These are phyloP conservation scores for Magnusiomyces tetraspermus DNA, from an alignment of 1,139 yeast species.

Conservation along the genomic window DNA sequence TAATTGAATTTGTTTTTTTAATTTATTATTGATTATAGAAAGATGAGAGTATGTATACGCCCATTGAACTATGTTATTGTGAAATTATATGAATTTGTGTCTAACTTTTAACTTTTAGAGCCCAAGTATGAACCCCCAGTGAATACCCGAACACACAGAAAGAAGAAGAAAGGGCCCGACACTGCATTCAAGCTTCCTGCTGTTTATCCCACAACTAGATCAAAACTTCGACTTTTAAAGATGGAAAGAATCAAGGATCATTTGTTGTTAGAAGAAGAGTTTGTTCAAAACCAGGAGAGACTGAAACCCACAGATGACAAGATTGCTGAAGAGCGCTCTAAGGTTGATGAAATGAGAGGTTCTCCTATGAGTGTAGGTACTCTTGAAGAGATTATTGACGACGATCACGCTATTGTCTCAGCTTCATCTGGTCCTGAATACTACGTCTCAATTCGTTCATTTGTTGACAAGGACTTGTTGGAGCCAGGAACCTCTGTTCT, in stretches of 20 bases:
- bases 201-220: conserved; percentile 87
- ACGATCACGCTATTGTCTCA: conserved; percentile 97
- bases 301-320: conserved; percentile 94
- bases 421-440: conserved; percentile 95
- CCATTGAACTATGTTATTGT: neutral
- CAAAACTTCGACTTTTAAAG: conserved; percentile 79
- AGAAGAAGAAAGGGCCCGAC: conserved; percentile 81
- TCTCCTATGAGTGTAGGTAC: conserved; percentile 96
- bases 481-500: conserved; percentile 99
- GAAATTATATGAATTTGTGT: neutral
- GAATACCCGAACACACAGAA: conserved; percentile 84
- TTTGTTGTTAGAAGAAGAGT: conserved; percentile 87
- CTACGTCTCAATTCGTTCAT: conserved; percentile 91
- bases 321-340: conserved; percentile 91
- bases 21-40: conserved; percentile 20
- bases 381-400: conserved; percentile 92
- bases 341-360: conserved; percentile 92
- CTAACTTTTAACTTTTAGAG: too few relatives aligned
- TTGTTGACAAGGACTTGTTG: conserved; percentile 89
- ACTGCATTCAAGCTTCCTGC: conserved; percentile 78
- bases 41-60: conserved; percentile 28
- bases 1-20: conserved; percentile 11
- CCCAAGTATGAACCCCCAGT: conserved; percentile 99
- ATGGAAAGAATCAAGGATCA: conserved; percentile 97
- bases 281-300: conserved; percentile 88